phyloP scores from a whole-genome alignment of 805 yeast genomes.

The Candida wancherniae region DNA sequence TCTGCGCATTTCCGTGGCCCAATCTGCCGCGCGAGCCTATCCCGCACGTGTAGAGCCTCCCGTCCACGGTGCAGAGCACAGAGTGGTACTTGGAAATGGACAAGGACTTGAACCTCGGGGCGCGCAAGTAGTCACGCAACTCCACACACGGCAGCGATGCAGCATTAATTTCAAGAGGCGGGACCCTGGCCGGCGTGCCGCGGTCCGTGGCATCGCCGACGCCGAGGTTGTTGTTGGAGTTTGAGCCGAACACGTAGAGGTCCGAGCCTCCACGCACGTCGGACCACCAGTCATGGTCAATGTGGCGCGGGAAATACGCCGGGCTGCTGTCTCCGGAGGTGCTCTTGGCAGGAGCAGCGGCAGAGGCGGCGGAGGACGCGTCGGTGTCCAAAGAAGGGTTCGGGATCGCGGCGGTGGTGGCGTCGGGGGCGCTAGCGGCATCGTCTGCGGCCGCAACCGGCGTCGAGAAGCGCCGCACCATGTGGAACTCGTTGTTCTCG shows the following conservation, averaged over 20 bases:
- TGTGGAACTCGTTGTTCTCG: slow-evolving; percentile 28
- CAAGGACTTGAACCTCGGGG: slow-evolving; percentile 45
- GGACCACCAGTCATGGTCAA: slow-evolving; percentile 37
- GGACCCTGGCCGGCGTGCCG: slow-evolving; percentile 36
- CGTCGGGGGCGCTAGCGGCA: too few relatives aligned
- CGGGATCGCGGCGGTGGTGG: too few relatives aligned
- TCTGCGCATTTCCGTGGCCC: slow-evolving; percentile 45
- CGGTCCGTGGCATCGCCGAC: slow-evolving; percentile 55
- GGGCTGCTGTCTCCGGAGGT: too few relatives aligned
- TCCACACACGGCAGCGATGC: too few relatives aligned
- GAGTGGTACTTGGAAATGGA: slow-evolving; percentile 64
- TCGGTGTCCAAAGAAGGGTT: too few relatives aligned
- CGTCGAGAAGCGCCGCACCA: slow-evolving; percentile 17
- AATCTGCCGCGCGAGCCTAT: slow-evolving; percentile 66
- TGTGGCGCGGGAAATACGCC: slow-evolving; percentile 6
- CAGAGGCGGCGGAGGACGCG: too few relatives aligned
- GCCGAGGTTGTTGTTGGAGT: slow-evolving; percentile 59
- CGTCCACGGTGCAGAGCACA: slow-evolving; percentile 51
- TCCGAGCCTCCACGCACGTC: slow-evolving; percentile 51
- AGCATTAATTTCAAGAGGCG: too few relatives aligned
- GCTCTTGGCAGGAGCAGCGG: too few relatives aligned
- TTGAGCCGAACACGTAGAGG: slow-evolving; percentile 58
- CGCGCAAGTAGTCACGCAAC: slow-evolving; percentile 17
- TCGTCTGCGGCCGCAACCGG: background rate
- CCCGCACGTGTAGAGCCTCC: slow-evolving; percentile 58